Percentiles rank a stretch among this genome's conserved stretches.
Conservation (phyloP, 495 filamentous ascomycete species). For the Penicillium cinerascens region DNA sequence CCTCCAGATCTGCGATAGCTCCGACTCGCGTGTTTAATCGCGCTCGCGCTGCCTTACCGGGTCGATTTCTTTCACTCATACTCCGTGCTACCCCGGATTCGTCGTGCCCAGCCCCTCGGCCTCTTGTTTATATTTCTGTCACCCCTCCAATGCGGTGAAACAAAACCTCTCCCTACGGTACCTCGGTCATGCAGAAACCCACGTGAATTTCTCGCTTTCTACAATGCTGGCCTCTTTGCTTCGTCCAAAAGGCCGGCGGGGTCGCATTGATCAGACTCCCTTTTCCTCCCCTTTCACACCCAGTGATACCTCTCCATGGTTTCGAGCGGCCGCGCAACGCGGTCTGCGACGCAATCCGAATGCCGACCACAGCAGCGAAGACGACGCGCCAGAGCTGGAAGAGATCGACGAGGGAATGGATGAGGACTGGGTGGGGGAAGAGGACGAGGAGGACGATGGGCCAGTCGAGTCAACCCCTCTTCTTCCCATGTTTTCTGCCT, state of each 20-base stretch:
- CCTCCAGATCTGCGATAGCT: slow-evolving; percentile 6
- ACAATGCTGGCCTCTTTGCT: slow-evolving; percentile 48
- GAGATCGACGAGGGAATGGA: slow-evolving; percentile 34
- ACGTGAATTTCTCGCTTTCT: neutral
- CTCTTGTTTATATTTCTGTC: neutral
- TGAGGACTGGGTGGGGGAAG: slow-evolving; percentile 43
- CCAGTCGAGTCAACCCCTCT: slow-evolving; percentile 56
- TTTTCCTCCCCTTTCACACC: slow-evolving; percentile 46
- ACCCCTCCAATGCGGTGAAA: neutral
- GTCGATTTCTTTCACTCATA: neutral
- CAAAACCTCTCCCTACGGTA: neutral
- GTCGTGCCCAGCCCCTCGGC: neutral
- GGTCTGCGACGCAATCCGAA: slow-evolving; percentile 6
- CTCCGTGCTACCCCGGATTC: neutral
- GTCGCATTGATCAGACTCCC: slow-evolving; percentile 41
- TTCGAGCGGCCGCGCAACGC: slow-evolving; percentile 17
- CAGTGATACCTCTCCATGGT: slow-evolving; percentile 31
- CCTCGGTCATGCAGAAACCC: slow-evolving; percentile 13
- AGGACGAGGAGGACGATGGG: slow-evolving; percentile 53
- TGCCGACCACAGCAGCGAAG: slow-evolving; percentile 8
- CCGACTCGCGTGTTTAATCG: neutral
- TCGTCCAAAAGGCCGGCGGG: slow-evolving; percentile 39
- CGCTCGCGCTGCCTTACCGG: neutral
- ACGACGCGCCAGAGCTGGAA: slow-evolving; percentile 32
- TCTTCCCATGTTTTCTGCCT: slow-evolving; percentile 78